Evolutionary conservation across 148 eudicot species (phyloP), one percentile per base, ranked within the genome.

Genomic region (Nyssa sinensis): DNA sequence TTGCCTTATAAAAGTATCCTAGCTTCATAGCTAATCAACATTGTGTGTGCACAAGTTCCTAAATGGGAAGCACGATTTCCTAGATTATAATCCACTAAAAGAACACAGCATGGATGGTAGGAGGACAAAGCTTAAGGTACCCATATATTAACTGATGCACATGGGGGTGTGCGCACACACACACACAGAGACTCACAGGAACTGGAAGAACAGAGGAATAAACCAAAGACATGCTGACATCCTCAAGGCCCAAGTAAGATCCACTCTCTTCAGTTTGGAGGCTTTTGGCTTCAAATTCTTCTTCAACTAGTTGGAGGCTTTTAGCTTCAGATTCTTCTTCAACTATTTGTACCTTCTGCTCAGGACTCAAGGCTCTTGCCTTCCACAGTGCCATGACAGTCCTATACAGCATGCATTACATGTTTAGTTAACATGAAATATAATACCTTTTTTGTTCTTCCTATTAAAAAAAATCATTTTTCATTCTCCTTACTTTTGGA

Each of bases 371-470:
- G 29, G 98, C 85, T 79, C 92, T 86, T 62, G 97, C 96, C 76
- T 78, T 92, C 97, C 98, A 94, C 37, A 94, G 89, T 62, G 96
- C 98, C 90, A 86, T 86, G 74, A 94, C 88, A 33, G 98, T 94
- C 86, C 98, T 94, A 86, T 77, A 61, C 72, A 69, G 37, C 67
- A 71, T 29, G 62, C 62, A 59, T 64, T 0, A 76, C 16, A 53
- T 7, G 23, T 31, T 39, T 24, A 5, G 51, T 64, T 24, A 37
- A 53, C 58, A 34, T 23, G 24, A 27, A 24, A 69, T 32, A 44
- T 16, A 14, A 24, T 44, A 41, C 25, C 11, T 49, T 12, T 17
- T 39, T 44, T 11, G 2, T 44, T 44, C 2, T 44, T 44, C 16
- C 1, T 11, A 44, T 14, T 1, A 6, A 44, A 44, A 44, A 14